Base-by-base conservation (phyloP, 768 basidiomycete genomes). In the Ramaria rubella region DNA sequence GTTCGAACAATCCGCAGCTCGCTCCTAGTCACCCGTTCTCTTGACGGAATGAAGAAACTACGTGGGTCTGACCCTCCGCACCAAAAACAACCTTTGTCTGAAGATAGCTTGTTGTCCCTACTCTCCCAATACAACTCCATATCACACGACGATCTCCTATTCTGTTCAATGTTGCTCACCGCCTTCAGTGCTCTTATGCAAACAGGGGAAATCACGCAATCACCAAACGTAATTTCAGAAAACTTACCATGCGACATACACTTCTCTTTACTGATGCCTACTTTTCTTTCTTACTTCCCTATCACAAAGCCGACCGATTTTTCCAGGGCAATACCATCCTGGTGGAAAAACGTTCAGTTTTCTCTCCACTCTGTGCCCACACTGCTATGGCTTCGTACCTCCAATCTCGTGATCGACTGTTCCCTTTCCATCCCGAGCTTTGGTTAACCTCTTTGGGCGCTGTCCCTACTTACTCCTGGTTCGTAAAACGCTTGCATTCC, bases 1-100 rank as follows among this genome's bases (percentile, higher is more conserved):
- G 55, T 63, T n/a, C 52, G 57, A 0, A 19, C 1, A 3, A 38
- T 19, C 0, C 49, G 62, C 61, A 73, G 71, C 66, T 70, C 55
- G 3, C 40, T 40, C 0, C 58, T 75, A 0, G 73, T 77, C 1
- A 9, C 34, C 4, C 45, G 26, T 2, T n/a, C 54, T 2, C 27
- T 56, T 26, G 15, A 9, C 4, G 54, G 54, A 1, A 33, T 45
- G 24, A 49, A 49, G 2, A 33, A 40, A 2, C 30, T 56, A n/a
- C 27, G 45, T 9, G 23, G 24, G 5, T 27, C 2, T 15, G 23
- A 4, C 52, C 34, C 0, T 12, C 42, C n/a, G n/a, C n/a, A n/a
- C n/a, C n/a, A n/a, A n/a, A n/a, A n/a, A n/a, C n/a, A n/a, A n/a
- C n/a, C n/a, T 38, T 23, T 26, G 21, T 33, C 27, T 17, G 52